A percentile compares a stretch with the other conserved stretches of the same genome.
Evolutionary conservation across 352 stramenopile species (phyloP).

Genomic region (Phytophthora cryptogea): DNA sequence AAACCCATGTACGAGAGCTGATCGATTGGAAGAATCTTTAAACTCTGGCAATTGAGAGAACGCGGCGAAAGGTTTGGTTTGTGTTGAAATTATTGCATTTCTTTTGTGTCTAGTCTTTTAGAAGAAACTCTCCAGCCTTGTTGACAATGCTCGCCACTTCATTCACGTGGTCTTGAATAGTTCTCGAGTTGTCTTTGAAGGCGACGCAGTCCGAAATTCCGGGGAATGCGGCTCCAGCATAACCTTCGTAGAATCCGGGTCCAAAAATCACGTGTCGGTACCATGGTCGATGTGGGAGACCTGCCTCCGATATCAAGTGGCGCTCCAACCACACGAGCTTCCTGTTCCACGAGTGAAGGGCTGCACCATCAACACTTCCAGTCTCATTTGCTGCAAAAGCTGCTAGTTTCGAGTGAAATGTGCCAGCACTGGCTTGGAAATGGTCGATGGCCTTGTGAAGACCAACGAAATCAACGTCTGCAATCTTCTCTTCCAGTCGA

Average conservation of each 20-base stretch:
- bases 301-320: background rate
- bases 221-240: background rate
- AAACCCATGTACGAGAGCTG: slow-evolving; percentile 62
- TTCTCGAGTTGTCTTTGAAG: slow-evolving; percentile 4
- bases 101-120: background rate
- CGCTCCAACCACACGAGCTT: background rate
- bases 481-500: slow-evolving; percentile 28
- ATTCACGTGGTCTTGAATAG: slow-evolving; percentile 1
- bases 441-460: slow-evolving; percentile 40
- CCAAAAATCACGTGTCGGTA: background rate
- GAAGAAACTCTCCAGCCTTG: slow-evolving; percentile 27
- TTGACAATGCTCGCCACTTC: slow-evolving; percentile 3
- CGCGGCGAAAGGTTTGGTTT: no score
- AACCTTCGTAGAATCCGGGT: background rate
- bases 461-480: slow-evolving; percentile 30
- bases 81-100: no score
- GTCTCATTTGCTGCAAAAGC: slow-evolving; percentile 22
- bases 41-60: no score
- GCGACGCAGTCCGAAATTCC: background rate
- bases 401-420: slow-evolving; percentile 17
- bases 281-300: background rate
- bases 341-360: background rate
- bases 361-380: slow-evolving; percentile 1
- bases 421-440: slow-evolving; percentile 22
- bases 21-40: slow-evolving; percentile 4